Percentiles rank a stretch among this genome's conserved stretches.
These are phyloP conservation scores for Macadamia integrifolia DNA, from an alignment of 164 flowering plant species.

Conservation along the genomic window DNA sequence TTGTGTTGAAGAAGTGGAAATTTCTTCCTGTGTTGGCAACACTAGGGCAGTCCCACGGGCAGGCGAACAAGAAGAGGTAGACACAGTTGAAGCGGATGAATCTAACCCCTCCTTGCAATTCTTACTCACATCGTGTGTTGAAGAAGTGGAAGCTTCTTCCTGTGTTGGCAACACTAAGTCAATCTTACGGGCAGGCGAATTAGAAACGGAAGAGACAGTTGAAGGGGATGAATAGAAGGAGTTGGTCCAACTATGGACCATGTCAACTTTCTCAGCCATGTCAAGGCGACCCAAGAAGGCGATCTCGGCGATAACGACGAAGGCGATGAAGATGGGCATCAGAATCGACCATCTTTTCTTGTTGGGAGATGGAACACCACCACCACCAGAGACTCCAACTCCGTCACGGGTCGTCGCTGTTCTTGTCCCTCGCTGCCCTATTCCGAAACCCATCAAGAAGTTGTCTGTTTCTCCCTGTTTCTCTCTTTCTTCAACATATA, in stretches of 20 bases:
- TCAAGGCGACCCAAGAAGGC: slow-evolving; percentile 71
- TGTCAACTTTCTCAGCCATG: slow-evolving; percentile 56
- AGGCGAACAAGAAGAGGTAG: slow-evolving; percentile 5
- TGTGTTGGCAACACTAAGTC: neutral
- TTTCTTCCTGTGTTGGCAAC: slow-evolving; percentile 4
- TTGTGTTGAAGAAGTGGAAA: slow-evolving; percentile 2
- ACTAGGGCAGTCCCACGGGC: neutral
- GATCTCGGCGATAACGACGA: slow-evolving; percentile 73
- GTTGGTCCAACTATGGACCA: slow-evolving; percentile 61
- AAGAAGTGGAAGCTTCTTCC: slow-evolving; percentile 5
- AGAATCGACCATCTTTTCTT: slow-evolving; percentile 54
- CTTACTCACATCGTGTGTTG: slow-evolving; percentile 3
- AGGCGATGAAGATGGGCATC: slow-evolving; percentile 52
- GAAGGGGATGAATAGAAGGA: slow-evolving; percentile 27
- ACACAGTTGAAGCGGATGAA: neutral
- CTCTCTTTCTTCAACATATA: neutral
- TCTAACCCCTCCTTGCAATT: slow-evolving; percentile 80
- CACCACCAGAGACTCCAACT: neutral
- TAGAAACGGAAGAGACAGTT: neutral
- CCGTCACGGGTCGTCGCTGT: slow-evolving; percentile 16
- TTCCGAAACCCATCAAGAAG: slow-evolving; percentile 23
- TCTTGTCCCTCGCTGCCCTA: slow-evolving; percentile 24
- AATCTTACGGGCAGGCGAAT: slow-evolving; percentile 1
- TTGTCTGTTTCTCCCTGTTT: neutral
- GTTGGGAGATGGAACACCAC: neutral